These are phyloP conservation scores for Trypanosoma vivax DNA, from an alignment of 208 protist species.

Conservation along the genomic window DNA sequence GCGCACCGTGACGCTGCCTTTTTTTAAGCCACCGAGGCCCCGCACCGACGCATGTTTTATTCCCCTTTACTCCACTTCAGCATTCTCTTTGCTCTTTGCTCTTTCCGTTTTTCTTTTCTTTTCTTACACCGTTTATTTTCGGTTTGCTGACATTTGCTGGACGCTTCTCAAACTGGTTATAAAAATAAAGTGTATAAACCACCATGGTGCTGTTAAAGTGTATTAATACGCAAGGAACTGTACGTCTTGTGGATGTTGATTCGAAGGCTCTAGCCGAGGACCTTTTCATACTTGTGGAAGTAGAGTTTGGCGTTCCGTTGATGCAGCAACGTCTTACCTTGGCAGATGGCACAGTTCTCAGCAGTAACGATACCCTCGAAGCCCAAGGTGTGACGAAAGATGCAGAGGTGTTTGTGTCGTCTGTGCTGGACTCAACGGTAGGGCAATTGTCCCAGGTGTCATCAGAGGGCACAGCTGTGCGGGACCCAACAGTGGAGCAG, in stretches of 20 bases:
- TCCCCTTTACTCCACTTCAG: no score
- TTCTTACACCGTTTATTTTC: background rate
- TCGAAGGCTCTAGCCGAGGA: slow-evolving; percentile 8
- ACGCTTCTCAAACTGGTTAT: background rate
- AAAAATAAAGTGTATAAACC: background rate
- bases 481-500: background rate
- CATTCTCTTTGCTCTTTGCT: slow-evolving; percentile 1
- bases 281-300: slow-evolving; percentile 12
- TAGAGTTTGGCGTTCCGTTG: slow-evolving; percentile 16
- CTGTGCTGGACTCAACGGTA: no score
- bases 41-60: no score
- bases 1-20: no score
- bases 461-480: background rate
- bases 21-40: no score
- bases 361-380: slow-evolving; percentile 7
- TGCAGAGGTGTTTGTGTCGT: no score
- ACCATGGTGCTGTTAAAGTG: slow-evolving; percentile 12
- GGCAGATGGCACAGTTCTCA: background rate
- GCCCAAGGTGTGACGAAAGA: slow-evolving; percentile 6
- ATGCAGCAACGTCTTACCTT: slow-evolving; percentile 9
- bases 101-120: slow-evolving; percentile 7
- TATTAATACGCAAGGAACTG: slow-evolving; percentile 1
- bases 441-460: background rate
- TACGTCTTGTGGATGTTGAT: slow-evolving; percentile 6
- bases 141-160: background rate